Conservation (phyloP, 306 rosid species). For the Betula pendula region DNA sequence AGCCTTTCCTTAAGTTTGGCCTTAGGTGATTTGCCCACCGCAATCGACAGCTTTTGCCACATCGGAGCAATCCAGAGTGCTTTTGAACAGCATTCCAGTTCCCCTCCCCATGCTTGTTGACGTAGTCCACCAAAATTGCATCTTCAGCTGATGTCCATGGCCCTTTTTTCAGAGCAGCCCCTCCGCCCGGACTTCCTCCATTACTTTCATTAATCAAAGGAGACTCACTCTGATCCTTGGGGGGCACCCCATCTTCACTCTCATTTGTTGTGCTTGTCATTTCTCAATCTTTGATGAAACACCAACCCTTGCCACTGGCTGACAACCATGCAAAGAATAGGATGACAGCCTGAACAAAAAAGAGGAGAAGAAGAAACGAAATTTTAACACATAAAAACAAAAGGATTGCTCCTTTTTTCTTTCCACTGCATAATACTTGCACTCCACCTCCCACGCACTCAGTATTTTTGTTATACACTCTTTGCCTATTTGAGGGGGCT, state of each 20-base stretch:
- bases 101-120: constrained; percentile 91
- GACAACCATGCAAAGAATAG: constrained; percentile 28
- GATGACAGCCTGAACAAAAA: constrained; percentile 20
- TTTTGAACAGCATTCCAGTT: constrained; percentile 99
- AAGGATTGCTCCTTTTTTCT: background rate
- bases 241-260: constrained; percentile 53
- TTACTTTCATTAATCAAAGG: constrained; percentile 53
- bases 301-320: constrained; percentile 37
- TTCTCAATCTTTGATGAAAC: constrained; percentile 32
- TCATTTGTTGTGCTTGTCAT: constrained; percentile 58
- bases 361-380: constrained; percentile 8
- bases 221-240: constrained; percentile 46
- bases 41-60: constrained; percentile 97
- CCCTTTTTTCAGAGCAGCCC: constrained; percentile 77
- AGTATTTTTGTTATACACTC: background rate
- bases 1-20: constrained; percentile 94
- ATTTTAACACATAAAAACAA: background rate
- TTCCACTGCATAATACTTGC: constrained; percentile 13
- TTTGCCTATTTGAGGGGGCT: too few relatives aligned
- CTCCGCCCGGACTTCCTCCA: constrained; percentile 41
- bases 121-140: constrained; percentile 84
- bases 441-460: constrained; percentile 5
- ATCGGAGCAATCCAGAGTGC: constrained; percentile 83
- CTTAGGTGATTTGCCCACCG: constrained; percentile 99
- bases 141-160: constrained; percentile 97